phyloP scores from a whole-genome alignment of 495 filamentous ascomycete genomes.

The Neurospora sp. region DNA sequence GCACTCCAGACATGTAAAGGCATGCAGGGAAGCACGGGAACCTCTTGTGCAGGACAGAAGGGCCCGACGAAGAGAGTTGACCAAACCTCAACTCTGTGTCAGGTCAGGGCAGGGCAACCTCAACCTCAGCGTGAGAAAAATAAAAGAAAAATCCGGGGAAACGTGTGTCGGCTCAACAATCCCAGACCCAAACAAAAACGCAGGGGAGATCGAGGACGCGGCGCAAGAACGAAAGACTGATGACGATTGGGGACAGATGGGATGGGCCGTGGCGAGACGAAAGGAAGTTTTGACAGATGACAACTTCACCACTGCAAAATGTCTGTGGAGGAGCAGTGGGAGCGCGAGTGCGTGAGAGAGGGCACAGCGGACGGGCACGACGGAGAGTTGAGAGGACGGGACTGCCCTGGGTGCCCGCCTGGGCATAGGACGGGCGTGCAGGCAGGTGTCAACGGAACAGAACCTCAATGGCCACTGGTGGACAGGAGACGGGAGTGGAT shows the following conservation, averaged over 20 bases:
- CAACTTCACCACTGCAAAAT: background rate
- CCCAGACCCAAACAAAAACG: background rate
- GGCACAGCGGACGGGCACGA: background rate
- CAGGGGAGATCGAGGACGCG: conserved; percentile 19
- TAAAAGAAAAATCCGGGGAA: background rate
- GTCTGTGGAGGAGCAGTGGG: background rate
- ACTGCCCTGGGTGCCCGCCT: background rate
- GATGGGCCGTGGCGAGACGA: conserved; percentile 20
- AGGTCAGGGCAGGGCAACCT: background rate
- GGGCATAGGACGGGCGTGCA: background rate
- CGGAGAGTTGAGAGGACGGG: background rate
- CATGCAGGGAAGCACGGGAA: background rate
- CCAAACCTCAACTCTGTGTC: background rate
- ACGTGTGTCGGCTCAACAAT: background rate
- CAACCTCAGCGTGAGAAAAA: background rate
- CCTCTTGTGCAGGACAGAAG: background rate
- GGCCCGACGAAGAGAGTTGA: background rate
- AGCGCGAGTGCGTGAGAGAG: background rate
- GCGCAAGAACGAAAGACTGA: conserved; percentile 31
- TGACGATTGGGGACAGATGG: conserved; percentile 29
- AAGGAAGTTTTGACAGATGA: background rate
- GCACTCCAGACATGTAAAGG: background rate
- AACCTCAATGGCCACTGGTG: background rate
- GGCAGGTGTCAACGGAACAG: background rate
- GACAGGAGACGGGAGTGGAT: background rate